Base-by-base conservation (phyloP, 2,329 filamentous ascomycete genomes). In the Pseudogymnoascus sp. region DNA sequence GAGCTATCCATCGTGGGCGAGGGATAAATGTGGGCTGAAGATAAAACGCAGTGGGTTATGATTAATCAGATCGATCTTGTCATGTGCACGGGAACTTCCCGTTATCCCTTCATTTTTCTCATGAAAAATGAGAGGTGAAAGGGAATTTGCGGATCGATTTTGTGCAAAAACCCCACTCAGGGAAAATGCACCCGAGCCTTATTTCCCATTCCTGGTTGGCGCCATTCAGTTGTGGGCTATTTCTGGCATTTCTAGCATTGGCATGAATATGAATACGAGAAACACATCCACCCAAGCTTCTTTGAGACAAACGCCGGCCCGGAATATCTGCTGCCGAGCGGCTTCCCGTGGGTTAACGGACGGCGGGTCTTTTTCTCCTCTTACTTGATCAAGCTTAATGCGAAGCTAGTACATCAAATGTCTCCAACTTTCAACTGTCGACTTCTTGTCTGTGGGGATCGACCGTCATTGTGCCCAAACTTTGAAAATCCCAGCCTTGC, bases 381-480 rank as follows among this genome's bases (percentile, higher is more conserved):
- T 28, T 33, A n/a, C 21, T 28, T 14, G 55, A 28, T 61, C 12
- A 31, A 9, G 45, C 23, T 14, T 52, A 52, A 52, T n/a, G n/a
- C 14, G 6, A 31, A 31, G 7, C n/a, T 52, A 52, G 45, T 28
- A 52, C 45, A 11, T 52, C 45, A 52, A 52, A 11, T 31, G 45
- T 31, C 45, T 52, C 45, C 25, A 52, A 31, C 0, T 52, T 52
- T 16, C 2, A 9, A 45, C 43, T 28, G 33, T 38, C 14, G 31
- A 31, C 37, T 38, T 28, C 38, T 28, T 14, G 41, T 21, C 33
- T 61, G 35, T 38, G 35, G 49, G 18, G 35, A 61, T 60, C 68
- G 65, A 69, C 67, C 60, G 61, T 69, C 45, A 62, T 63, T 63
- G 65, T 67, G 8, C 45, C 45, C 43, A 6, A 31, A 31, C n/a